Conservation (phyloP, 2,329 filamentous ascomycete genomes). For the Aspergillus oerlinghausenensis region DNA sequence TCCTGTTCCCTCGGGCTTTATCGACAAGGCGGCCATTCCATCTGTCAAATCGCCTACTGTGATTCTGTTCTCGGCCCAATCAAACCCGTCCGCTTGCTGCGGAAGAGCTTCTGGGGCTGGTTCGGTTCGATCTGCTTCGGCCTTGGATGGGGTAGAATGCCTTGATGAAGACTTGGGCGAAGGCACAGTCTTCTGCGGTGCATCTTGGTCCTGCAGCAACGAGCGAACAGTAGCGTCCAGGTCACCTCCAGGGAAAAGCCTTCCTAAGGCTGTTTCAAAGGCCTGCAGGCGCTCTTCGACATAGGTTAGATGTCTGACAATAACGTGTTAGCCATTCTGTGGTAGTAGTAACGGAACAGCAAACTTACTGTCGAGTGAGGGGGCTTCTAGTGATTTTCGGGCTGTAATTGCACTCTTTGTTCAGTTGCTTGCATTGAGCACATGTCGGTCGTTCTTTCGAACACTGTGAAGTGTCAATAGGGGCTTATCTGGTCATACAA, state of each 20-base stretch:
- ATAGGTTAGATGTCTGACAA: conserved; percentile 33
- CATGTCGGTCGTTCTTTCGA: conserved; percentile 40
- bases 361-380: conserved; percentile 38
- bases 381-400: conserved; percentile 40
- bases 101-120: conserved; percentile 42
- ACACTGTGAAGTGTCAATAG: conserved; percentile 24
- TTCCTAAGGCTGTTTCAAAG: conserved; percentile 35
- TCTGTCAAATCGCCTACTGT: conserved; percentile 36
- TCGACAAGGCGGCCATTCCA: conserved; percentile 39
- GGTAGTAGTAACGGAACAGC: conserved; percentile 3
- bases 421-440: conserved; percentile 36
- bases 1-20: conserved; percentile 36
- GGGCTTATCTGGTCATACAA: not conserved
- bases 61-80: conserved; percentile 37
- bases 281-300: conserved; percentile 38
- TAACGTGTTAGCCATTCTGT: conserved; percentile 4
- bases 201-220: conserved; percentile 34
- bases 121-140: conserved; percentile 31
- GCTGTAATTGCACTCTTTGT: conserved; percentile 40
- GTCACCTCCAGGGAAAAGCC: conserved; percentile 37
- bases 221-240: conserved; percentile 36
- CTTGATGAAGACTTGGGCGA: conserved; percentile 36
- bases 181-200: conserved; percentile 23
- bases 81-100: conserved; percentile 37
- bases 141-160: conserved; percentile 33